phyloP scores from a whole-genome alignment of 2,329 filamentous ascomycete genomes.

The Fusarium newnesense region DNA sequence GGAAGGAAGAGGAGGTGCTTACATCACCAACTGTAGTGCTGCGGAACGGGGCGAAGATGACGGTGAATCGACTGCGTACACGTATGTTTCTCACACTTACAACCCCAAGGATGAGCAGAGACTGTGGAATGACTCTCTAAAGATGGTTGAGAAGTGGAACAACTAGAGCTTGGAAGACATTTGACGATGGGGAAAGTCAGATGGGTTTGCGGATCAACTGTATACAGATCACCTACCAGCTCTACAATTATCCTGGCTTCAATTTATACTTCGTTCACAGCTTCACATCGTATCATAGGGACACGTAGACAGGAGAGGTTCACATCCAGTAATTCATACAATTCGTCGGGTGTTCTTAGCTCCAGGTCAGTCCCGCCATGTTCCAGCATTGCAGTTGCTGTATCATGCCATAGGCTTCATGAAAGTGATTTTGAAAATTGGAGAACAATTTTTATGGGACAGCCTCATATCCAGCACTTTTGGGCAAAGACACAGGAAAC shows the following conservation, averaged over 20 bases:
- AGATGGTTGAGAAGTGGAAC: constrained; percentile 5
- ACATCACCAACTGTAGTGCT: background rate
- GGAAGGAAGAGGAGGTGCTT: background rate
- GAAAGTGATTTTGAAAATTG: background rate
- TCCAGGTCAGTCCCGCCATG: background rate
- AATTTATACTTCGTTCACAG: background rate
- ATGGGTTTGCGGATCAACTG: background rate
- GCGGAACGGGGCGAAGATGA: background rate
- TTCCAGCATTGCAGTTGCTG: no score
- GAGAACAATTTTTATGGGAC: rapidly evolving
- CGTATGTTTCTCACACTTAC: constrained; percentile 3
- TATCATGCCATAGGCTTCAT: background rate
- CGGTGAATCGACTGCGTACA: background rate
- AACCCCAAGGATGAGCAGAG: constrained; percentile 1
- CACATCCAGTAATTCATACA: background rate
- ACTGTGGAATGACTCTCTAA: background rate
- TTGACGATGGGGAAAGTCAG: background rate
- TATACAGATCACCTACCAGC: background rate
- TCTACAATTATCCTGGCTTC: no score
- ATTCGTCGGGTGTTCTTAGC: background rate
- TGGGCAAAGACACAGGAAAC: background rate
- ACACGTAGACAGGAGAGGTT: background rate
- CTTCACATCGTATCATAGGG: no score
- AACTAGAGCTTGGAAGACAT: background rate
- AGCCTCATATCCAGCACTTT: background rate